phyloP scores from a whole-genome alignment of 306 rosid genomes.

The Casuarina equisetifolia region DNA sequence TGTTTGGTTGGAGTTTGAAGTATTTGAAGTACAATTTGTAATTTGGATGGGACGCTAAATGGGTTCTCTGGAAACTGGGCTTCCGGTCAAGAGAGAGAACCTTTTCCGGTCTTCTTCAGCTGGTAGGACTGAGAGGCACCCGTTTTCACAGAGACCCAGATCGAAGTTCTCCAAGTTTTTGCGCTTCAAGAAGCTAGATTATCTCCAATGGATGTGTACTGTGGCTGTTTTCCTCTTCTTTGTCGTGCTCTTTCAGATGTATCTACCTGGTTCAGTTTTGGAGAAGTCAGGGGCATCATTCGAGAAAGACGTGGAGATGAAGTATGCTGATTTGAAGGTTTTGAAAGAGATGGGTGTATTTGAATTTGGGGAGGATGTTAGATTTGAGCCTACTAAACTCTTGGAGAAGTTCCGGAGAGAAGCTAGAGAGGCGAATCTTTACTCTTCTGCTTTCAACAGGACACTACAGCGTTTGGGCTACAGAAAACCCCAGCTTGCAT shows the following conservation, averaged over 20 bases:
- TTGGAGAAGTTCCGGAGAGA: conserved; percentile 59
- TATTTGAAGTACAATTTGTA: conserved; percentile 16
- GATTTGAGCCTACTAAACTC: conserved; percentile 64
- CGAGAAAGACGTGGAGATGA: conserved; percentile 42
- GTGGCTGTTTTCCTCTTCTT: conserved; percentile 75
- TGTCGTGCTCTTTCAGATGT: conserved; percentile 80
- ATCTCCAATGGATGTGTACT: conserved; percentile 91
- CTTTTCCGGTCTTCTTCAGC: conserved; percentile 46
- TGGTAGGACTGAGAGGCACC: conserved; percentile 52
- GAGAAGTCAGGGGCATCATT: conserved; percentile 46
- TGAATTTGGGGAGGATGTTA: conserved; percentile 71
- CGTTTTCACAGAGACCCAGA: conserved; percentile 76
- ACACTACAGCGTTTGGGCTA: conserved; percentile 52
- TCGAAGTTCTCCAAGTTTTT: conserved; percentile 85
- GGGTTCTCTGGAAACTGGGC: conserved; percentile 83
- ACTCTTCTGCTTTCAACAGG: conserved; percentile 38
- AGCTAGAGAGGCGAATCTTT: conserved; percentile 36
- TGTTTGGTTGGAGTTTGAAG: conserved; percentile 25
- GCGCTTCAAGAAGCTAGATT: conserved; percentile 74
- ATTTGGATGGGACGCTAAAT: conserved; percentile 68
- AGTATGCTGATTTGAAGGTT: conserved; percentile 42
- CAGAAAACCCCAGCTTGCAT: conserved; percentile 85
- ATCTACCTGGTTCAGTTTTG: conserved; percentile 73
- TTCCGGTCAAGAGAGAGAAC: conserved; percentile 69
- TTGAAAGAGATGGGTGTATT: conserved; percentile 48